Evolutionary conservation across 805 yeast species (phyloP), one percentile per base, ranked within the genome.

Genomic region (Candida endomychidarum): DNA sequence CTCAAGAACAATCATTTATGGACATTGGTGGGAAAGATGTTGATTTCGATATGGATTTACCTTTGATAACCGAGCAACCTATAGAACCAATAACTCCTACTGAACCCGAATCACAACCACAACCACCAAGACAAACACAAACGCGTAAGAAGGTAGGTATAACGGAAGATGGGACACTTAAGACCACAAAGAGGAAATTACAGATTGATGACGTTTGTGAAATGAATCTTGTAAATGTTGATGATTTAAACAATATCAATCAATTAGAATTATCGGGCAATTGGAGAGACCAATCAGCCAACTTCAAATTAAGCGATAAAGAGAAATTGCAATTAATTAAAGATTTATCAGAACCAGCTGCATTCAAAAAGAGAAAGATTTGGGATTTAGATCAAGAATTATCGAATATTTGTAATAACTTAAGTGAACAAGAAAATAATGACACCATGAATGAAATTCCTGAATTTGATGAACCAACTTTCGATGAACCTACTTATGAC

Each of bases 151-250:
- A 62, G 15, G 61, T 57, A n/a, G 60, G 67, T 41, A 58, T 63
- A 40, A 53, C 61, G 3, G 71, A 64, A 21, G 59, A 53, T 20
- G 81, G 80, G 24, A 71, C 52, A 14, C 41, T 77, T 3, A 67
- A 74, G 47, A 76, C 81, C 2, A 57, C 62, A 22, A 70, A 72
- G 41, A 66, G 74, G 43, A 72, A 66, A 47, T 50, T 79, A 19
- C 57, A 65, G 23, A 52, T 72, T n/a, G 85, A 80, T 53, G 48
- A 61, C 0, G 53, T 45, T 4, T 70, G 61, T 14, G 78, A 74
- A 32, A 56, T 78, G 27, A 61, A 72, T n/a, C 56, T 70, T 1
- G 50, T 67, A n/a, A 58, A 69, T 19, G 56, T 60, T 16, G 62
- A 58, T 22, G 67, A 58, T 53, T 67, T 28, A 51, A 51, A 34